Evolutionary conservation across 495 filamentous ascomycete genomes (phyloP).

Genomic region (Trichoderma virens): DNA sequence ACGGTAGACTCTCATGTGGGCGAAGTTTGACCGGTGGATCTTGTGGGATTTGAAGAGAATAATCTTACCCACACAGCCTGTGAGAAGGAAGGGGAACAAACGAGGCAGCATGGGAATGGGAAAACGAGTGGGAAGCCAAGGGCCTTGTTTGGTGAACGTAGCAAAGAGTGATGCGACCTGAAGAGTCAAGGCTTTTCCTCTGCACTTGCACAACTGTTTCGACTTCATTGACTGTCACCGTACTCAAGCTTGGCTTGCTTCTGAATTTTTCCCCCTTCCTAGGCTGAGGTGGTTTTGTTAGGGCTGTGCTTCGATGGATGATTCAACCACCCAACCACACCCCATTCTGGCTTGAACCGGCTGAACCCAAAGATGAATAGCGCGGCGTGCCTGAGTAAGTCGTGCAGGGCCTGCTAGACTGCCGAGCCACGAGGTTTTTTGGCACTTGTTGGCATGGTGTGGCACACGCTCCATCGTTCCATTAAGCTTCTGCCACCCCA

Average conservation of each 20-base stretch:
- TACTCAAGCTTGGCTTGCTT: neutral
- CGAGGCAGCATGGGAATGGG: no score
- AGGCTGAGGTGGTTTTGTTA: neutral
- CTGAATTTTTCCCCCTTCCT: neutral
- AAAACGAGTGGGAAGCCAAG: no score
- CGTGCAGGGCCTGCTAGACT: constrained; percentile 5
- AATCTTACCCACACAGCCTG: no score
- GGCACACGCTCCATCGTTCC: neutral
- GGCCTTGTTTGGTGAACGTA: no score
- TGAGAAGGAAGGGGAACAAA: no score
- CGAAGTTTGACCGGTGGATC: no score
- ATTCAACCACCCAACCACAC: neutral
- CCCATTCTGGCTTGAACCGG: neutral
- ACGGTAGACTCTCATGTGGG: no score
- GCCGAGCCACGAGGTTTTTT: constrained; percentile 7
- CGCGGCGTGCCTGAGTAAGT: constrained; percentile 4
- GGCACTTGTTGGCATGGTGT: constrained; percentile 4
- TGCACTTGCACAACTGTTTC: neutral
- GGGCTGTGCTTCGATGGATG: neutral
- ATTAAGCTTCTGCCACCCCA: constrained; percentile 7
- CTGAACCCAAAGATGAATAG: neutral
- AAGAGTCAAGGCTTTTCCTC: neutral
- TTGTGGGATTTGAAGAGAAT: no score
- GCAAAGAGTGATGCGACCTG: neutral
- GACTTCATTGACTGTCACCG: neutral